Conservation (phyloP, 78 protist genomes). For the Dictyostelium intermedium region DNA sequence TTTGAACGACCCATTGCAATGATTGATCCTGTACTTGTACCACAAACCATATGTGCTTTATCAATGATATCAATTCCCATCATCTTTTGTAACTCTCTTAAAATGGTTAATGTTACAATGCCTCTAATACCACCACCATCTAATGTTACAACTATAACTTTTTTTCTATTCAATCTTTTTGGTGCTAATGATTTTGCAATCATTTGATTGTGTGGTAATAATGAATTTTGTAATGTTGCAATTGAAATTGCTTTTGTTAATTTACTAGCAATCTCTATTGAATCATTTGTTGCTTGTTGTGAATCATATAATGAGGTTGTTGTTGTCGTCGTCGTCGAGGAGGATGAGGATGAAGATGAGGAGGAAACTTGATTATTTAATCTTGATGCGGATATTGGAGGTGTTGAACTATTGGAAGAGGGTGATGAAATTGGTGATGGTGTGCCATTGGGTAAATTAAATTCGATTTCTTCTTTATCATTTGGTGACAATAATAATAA, state of each 20-base stretch:
- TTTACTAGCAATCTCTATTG: neutral
- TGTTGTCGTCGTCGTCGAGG: neutral
- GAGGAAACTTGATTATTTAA: neutral
- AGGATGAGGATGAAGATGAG: neutral
- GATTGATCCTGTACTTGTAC: slow-evolving; percentile 21
- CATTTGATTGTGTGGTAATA: neutral
- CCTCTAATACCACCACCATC: slow-evolving; percentile 74
- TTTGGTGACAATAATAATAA: neutral
- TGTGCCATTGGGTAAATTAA: neutral
- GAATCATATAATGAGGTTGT: neutral
- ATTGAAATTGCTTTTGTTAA: neutral
- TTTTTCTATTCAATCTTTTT: neutral
- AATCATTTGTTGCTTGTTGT: neutral
- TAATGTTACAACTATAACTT: neutral
- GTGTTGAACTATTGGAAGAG: neutral
- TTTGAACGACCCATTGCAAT: neutral
- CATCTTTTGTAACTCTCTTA: neutral
- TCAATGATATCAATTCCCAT: neutral
- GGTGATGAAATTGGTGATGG: neutral
- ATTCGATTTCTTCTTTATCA: neutral
- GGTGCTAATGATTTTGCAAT: neutral
- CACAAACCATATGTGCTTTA: slow-evolving; percentile 20
- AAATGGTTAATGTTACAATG: neutral
- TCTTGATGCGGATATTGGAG: neutral
- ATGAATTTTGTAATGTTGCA: neutral